These are phyloP conservation scores for Cenchrus purpureus DNA, from an alignment of 176 grass and related monocot species.

Conservation along the genomic window DNA sequence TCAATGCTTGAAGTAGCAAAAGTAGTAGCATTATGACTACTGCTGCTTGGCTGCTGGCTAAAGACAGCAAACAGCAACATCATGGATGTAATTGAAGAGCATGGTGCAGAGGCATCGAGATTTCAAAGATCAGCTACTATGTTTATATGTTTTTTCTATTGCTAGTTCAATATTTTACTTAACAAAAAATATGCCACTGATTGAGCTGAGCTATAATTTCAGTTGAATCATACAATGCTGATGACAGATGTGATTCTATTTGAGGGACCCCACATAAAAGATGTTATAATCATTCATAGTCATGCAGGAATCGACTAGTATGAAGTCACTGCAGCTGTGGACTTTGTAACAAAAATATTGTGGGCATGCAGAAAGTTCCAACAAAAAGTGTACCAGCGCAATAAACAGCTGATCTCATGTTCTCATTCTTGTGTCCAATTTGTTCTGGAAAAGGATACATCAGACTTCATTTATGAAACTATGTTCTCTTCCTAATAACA, in stretches of 20 bases:
- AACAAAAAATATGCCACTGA: slow-evolving; percentile 26
- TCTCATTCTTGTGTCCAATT: slow-evolving; percentile 31
- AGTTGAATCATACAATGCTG: slow-evolving; percentile 40
- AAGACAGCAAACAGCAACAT: too few relatives aligned
- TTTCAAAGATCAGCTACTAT: slow-evolving; percentile 11
- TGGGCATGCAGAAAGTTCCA: too few relatives aligned
- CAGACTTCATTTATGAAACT: slow-evolving; percentile 38
- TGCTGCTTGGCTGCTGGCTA: too few relatives aligned
- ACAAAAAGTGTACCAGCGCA: slow-evolving; percentile 16
- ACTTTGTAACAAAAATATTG: slow-evolving; percentile 28
- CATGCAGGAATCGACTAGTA: slow-evolving; percentile 33
- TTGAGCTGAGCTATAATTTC: slow-evolving; percentile 38
- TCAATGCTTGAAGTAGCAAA: too few relatives aligned
- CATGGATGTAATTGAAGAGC: too few relatives aligned
- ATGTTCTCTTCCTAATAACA: slow-evolving; percentile 23
- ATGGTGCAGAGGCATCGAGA: not conserved
- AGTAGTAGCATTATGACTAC: too few relatives aligned
- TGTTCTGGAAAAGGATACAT: slow-evolving; percentile 27
- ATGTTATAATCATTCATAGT: slow-evolving; percentile 32
- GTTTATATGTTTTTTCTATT: slow-evolving; percentile 14
- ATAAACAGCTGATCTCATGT: slow-evolving; percentile 22
- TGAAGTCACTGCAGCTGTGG: slow-evolving; percentile 40
- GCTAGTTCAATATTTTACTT: slow-evolving; percentile 17
- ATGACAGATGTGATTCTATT: slow-evolving; percentile 52
- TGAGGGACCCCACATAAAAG: slow-evolving; percentile 40